Percentiles rank a stretch among this genome's conserved stretches.
Conservation (phyloP, 495 filamentous ascomycete species). For the Barbatosphaeria neglecta region DNA sequence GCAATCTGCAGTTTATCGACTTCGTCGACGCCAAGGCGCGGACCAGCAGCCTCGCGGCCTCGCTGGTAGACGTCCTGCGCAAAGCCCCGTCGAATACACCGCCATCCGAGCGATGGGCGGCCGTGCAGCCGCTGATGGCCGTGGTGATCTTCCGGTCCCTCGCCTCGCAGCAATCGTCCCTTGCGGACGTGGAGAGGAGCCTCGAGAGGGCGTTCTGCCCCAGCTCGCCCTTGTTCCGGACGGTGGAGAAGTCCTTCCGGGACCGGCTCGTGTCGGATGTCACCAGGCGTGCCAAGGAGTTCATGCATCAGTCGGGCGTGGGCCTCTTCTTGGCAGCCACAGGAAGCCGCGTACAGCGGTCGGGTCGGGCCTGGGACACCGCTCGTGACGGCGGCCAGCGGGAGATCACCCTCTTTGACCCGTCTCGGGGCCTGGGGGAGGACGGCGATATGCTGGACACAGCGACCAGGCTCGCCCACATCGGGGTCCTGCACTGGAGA, state of each 20-base stretch:
- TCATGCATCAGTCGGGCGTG: slow-evolving; percentile 35
- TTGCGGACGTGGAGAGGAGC: slow-evolving; percentile 33
- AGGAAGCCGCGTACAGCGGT: slow-evolving; percentile 21
- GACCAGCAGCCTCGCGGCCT: slow-evolving; percentile 26
- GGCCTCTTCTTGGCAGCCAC: slow-evolving; percentile 41
- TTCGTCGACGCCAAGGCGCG: slow-evolving; percentile 19
- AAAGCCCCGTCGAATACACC: slow-evolving; percentile 21
- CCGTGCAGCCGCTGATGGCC: slow-evolving; percentile 30
- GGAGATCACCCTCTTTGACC: slow-evolving; percentile 10
- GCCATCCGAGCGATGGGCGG: slow-evolving; percentile 26
- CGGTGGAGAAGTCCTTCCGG: slow-evolving; percentile 28
- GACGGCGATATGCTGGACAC: slow-evolving; percentile 52
- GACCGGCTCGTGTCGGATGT: slow-evolving; percentile 28
- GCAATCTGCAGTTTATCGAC: slow-evolving; percentile 14
- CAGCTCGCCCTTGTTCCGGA: slow-evolving; percentile 20
- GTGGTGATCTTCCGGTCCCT: slow-evolving; percentile 42
- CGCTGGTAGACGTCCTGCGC: slow-evolving; percentile 33
- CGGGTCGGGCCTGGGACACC: slow-evolving; percentile 12
- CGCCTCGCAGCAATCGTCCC: slow-evolving; percentile 27
- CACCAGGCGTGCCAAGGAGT: slow-evolving; percentile 35
- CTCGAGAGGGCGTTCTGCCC: slow-evolving; percentile 23
- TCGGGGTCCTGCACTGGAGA: slow-evolving; percentile 74
- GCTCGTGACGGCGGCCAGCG: slow-evolving; percentile 10
- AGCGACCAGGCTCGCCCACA: slow-evolving; percentile 62
- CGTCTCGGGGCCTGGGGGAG: slow-evolving; percentile 26